Base-by-base conservation (phyloP, 2,329 filamentous ascomycete genomes). In the Phoma sp. region DNA sequence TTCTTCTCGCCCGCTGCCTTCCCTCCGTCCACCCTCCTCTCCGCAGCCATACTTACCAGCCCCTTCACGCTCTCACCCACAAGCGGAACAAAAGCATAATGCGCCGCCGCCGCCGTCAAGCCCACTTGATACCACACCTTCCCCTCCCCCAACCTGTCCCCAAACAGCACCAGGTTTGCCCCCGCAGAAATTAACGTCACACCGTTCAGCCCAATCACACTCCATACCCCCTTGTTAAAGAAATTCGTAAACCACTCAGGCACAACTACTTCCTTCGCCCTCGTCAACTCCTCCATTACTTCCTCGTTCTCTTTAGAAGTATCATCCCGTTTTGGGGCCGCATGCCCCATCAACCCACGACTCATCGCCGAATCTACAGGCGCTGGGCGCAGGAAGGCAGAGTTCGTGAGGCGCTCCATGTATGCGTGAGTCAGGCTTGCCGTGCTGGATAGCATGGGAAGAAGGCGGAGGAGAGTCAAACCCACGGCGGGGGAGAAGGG, bases 351-450 rank as follows among this genome's bases (percentile, higher is more conserved):
- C 4, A 54, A 24, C 8, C 36, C 25, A 2, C 29, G 35, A 18
- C 25, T 35, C 2, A 45, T 30, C 7, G 14, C 25, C 3, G 52
- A 49, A 7, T 55, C 36, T 4, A 55, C 62, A 9, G 58, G 51
- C 2, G 64, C 42, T 0, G 57, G 10, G 3, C 4, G 6, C 22
- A 67, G 52, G 48, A 68, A 69, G 11, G 66, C 59, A 8, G 56
- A 55, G 29, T 57, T 65, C 6, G 65, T 62, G 4, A 68, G 24
- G 39, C 47, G 58, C 47, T 70, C 66, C 59, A 65, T 63, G 57
- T 66, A 69, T 6, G 67, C 64, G 35, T 70, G 66, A 6, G 63
- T 65, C 6, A 70, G 55, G 33, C 58, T 61, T 22, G 60, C 65
- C n/a, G 66, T 69, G 36, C 51, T 58, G 51, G 47, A 41, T 23